phyloP scores from a whole-genome alignment of 371 early-diverging fungal genomes.

The Mortierella sp. region DNA sequence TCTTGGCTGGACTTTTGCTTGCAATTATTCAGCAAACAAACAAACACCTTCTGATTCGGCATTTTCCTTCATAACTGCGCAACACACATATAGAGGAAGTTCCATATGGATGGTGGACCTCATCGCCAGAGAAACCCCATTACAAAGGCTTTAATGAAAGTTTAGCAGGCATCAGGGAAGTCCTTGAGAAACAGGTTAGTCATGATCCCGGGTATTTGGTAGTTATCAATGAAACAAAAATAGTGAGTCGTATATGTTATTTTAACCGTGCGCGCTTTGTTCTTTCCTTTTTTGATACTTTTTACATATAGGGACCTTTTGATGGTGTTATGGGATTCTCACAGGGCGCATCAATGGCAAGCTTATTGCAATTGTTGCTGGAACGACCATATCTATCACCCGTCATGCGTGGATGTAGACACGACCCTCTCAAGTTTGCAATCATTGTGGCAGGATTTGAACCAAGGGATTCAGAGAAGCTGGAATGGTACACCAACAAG shows the following conservation, averaged over 20 bases:
- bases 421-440: slow-evolving; percentile 70
- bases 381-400: slow-evolving; percentile 48
- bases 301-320: slow-evolving; percentile 68
- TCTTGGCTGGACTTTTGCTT: not conserved
- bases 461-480: slow-evolving; percentile 60
- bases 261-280: not conserved
- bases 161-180: slow-evolving; percentile 60
- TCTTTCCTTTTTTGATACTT: not conserved
- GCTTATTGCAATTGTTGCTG: slow-evolving; percentile 65
- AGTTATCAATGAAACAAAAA: not conserved
- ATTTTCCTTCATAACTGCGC: not conserved
- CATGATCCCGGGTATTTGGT: not conserved
- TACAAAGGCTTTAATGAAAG: slow-evolving; percentile 73
- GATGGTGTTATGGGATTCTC: slow-evolving; percentile 84
- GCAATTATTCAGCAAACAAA: not conserved
- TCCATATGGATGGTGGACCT: slow-evolving; percentile 76
- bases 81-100: slow-evolving; percentile 57
- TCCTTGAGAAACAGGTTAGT: slow-evolving; percentile 66
- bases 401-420: slow-evolving; percentile 38
- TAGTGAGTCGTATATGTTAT: not conserved
- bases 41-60: not conserved
- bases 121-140: slow-evolving; percentile 57
- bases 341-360: slow-evolving; percentile 80
- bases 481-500: slow-evolving; percentile 55
- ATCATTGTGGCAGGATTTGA: slow-evolving; percentile 74